These are phyloP conservation scores for Raphidocelis subcapitata DNA, from an alignment of 139 green algal genomes.

Conservation along the genomic window DNA sequence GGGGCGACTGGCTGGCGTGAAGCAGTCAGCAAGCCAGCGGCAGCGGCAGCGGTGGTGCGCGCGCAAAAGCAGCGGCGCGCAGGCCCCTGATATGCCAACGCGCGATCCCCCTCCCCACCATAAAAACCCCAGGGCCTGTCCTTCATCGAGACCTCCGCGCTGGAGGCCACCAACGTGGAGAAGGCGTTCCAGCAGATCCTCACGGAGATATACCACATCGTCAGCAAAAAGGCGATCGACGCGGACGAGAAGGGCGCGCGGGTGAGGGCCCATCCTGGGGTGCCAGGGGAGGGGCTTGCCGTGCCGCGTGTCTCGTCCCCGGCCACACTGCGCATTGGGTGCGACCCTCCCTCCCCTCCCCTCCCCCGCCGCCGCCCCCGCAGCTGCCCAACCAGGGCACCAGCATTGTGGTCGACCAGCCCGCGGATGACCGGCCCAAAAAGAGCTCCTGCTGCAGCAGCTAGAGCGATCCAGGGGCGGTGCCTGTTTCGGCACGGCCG, in stretches of 20 bases:
- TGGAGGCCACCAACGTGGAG: constrained; percentile 98
- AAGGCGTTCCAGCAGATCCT: constrained; percentile 96
- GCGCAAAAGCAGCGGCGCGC: no score
- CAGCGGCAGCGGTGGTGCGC: no score
- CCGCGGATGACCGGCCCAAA: constrained; percentile 32
- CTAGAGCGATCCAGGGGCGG: no score
- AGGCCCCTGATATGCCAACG: no score
- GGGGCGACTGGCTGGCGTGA: no score
- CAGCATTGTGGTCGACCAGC: constrained; percentile 58
- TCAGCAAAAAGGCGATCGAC: constrained; percentile 89
- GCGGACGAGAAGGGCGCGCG: constrained; percentile 47
- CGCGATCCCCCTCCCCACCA: no score
- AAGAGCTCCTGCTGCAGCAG: constrained; percentile 55
- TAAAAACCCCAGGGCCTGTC: constrained; percentile 60
- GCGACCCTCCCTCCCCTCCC: not conserved
- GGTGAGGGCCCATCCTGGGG: constrained; percentile 11
- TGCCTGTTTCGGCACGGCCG: no score
- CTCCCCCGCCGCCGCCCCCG: not conserved
- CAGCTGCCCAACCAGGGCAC: constrained; percentile 56
- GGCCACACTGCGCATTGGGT: not conserved
- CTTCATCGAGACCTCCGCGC: constrained; percentile 98
- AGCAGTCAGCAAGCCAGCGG: no score
- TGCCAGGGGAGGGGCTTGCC: no score
- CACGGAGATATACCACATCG: constrained; percentile 98
- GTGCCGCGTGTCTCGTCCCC: no score